phyloP scores from a whole-genome alignment of 345 rosid species.

The Pugionium dolabratum region DNA sequence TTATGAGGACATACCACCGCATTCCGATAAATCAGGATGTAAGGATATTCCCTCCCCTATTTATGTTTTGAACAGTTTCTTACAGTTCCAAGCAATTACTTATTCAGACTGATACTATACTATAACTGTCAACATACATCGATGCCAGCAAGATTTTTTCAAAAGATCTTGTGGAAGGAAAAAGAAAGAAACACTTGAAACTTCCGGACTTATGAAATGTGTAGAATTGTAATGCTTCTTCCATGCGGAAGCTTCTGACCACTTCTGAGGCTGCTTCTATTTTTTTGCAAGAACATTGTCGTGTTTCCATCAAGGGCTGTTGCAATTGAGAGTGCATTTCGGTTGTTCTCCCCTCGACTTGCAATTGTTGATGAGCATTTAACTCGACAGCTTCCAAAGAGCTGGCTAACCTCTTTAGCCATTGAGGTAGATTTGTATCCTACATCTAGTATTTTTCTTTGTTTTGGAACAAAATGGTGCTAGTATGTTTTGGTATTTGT shows the following conservation, averaged over 20 bases:
- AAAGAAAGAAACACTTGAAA: neutral
- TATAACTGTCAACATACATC: neutral
- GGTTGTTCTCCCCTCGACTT: constrained; percentile 83
- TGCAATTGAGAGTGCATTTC: constrained; percentile 81
- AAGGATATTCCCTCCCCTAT: constrained; percentile 40
- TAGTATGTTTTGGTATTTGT: neutral
- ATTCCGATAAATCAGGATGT: constrained; percentile 78
- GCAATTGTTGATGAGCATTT: constrained; percentile 92
- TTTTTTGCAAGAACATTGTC: constrained; percentile 69
- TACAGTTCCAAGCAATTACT: constrained; percentile 26
- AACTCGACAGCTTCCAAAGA: constrained; percentile 73
- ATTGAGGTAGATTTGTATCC: constrained; percentile 58
- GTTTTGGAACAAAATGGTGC: constrained; percentile 22
- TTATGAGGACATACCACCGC: constrained; percentile 90
- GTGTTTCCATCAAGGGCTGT: constrained; percentile 91
- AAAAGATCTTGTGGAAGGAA: constrained; percentile 1
- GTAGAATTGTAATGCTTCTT: constrained; percentile 15
- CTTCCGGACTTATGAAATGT: neutral
- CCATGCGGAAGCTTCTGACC: neutral
- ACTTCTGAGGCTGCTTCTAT: constrained; percentile 41
- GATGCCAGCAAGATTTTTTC: too few species aligned
- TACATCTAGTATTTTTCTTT: neutral
- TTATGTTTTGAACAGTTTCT: neutral
- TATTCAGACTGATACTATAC: neutral
- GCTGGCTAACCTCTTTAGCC: constrained; percentile 83